Evolutionary conservation across 495 filamentous ascomycete species (phyloP), one percentile per base, ranked within the genome.

Genomic region (Aspergillus affinis): DNA sequence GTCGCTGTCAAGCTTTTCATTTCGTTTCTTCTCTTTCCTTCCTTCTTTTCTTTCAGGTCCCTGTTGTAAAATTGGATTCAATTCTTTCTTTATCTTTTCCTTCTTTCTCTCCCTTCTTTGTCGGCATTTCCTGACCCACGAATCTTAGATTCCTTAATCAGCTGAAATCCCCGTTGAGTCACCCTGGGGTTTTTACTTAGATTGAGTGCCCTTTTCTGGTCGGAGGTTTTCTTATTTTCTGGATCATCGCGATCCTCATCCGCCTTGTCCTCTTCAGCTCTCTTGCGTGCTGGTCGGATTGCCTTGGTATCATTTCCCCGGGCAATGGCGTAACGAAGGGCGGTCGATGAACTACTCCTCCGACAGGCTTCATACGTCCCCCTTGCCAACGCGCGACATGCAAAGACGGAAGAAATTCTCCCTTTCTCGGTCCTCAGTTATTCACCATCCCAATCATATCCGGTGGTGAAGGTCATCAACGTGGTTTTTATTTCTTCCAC

Each of bases 261-360:
- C 20, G 1, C n/a, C 13, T 9, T 6, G 23, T 30, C 49, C 12
- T 48, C 23, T 13, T 49, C n/a, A 49, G 6, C 20, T 47, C 17
- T 13, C 51, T 55, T 57, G 23, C 44, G 23, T 54, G 47, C 55
- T 59, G 49, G 7, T 27, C 36, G 26, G 19, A 20, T 49, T 17
- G 19, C 3, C 44, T 67, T 64, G 64, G 58, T 63, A 61, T 51
- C 62, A 61, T 68, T 45, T 26, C 51, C 17, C 45, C 51, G 8
- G 12, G 49, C 61, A 64, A 69, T 69, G 66, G 66, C 66, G 61
- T 69, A 65, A 66, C 57, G 53, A 45, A 30, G 36, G 55, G 55
- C 48, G 19, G 44, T 48, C 49, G 51, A 59, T 15, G 53, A 65
- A 2, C 36, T 15, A 41, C 36, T 41, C 7, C 32, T 30, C 30